Conservation (phyloP, 306 rosid species). For the Albizia julibrissin region DNA sequence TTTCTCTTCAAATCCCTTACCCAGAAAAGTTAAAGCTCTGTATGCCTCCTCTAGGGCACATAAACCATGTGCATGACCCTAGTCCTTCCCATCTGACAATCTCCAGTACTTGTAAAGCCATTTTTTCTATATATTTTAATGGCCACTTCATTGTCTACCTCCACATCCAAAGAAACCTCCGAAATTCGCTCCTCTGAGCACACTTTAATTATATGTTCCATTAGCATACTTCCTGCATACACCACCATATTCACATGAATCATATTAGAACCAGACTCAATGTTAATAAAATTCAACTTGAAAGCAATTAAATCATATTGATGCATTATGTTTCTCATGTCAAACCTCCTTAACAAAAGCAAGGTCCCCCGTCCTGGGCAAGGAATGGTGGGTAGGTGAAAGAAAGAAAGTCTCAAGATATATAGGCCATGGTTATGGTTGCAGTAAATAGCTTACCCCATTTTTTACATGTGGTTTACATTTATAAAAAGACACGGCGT, state of each 20-base stretch:
- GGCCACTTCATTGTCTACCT: conserved; percentile 87
- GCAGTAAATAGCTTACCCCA: no score
- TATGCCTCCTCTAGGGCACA: no score
- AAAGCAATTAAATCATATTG: no score
- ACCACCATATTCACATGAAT: neutral
- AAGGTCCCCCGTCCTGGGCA: no score
- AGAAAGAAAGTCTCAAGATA: conserved; percentile 29
- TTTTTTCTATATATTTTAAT: conserved; percentile 87
- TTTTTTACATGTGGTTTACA: no score
- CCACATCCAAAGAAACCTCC: conserved; percentile 87
- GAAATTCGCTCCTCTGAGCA: conserved; percentile 67
- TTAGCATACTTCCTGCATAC: neutral
- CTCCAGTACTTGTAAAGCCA: conserved; percentile 51
- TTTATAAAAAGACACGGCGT: neutral
- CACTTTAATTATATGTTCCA: conserved; percentile 84
- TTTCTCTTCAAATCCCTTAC: neutral
- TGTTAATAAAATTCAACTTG: no score
- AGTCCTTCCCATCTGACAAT: neutral
- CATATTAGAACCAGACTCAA: conserved; percentile 29
- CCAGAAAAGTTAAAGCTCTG: conserved; percentile 14
- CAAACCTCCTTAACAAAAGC: no score
- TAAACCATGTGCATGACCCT: no score
- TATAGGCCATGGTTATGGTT: no score
- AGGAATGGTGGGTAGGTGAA: conserved; percentile 5
- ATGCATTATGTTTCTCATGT: no score